phyloP scores from a whole-genome alignment of 2,329 filamentous ascomycete genomes.

The Chaetomium sp. region DNA sequence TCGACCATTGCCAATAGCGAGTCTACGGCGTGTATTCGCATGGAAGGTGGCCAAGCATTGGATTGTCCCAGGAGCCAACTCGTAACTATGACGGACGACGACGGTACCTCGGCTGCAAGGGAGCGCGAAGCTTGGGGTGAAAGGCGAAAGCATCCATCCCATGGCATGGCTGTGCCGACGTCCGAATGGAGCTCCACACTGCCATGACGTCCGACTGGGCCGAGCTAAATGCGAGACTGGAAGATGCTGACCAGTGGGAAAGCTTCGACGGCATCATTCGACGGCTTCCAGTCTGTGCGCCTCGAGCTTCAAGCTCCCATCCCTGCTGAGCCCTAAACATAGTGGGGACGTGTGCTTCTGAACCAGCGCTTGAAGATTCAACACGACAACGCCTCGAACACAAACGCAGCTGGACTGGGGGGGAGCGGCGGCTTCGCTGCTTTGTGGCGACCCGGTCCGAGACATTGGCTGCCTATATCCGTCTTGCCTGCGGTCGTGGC shows the following conservation, averaged over 20 bases:
- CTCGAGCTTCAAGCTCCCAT: constrained; percentile 15
- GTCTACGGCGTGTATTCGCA: not conserved
- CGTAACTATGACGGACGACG: not conserved
- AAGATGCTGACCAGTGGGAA: not conserved
- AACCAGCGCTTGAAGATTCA: not conserved
- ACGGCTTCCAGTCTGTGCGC: constrained; percentile 28
- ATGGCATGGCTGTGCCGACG: not conserved
- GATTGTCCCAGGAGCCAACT: not conserved
- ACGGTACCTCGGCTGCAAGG: not conserved
- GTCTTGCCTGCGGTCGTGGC: not conserved
- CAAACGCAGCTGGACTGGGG: not conserved
- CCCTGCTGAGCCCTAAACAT: constrained; percentile 21
- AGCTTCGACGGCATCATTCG: constrained; percentile 26
- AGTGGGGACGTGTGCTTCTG: constrained; percentile 1
- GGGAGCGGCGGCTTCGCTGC: not conserved
- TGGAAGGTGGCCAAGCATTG: not conserved
- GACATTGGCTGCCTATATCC: constrained; percentile 17
- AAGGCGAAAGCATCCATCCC: not conserved
- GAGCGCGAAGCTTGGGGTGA: not conserved
- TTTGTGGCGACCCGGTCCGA: constrained; percentile 11
- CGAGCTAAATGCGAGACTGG: not conserved
- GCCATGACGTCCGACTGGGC: constrained; percentile 12
- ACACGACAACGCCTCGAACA: not conserved
- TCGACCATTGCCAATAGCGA: too few species aligned
- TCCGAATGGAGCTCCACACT: constrained; percentile 8